phyloP scores from a whole-genome alignment of 2,329 filamentous ascomycete genomes.

The Trichoderma atroviride region DNA sequence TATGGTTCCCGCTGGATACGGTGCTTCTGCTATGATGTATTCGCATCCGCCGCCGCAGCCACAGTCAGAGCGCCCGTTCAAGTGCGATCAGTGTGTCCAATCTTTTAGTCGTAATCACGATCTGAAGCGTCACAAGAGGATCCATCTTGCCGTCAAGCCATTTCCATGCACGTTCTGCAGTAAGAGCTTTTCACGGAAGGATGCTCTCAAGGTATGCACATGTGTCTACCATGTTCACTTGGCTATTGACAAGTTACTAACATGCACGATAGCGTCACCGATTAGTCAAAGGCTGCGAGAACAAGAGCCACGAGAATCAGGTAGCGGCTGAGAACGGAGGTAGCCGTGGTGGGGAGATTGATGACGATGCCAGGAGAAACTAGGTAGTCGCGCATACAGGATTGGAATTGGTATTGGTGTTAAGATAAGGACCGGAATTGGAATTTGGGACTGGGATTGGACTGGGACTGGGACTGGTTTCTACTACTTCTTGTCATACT shows the following conservation, averaged over 20 bases:
- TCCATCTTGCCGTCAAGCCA: constrained; percentile 93
- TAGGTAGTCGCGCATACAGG: background rate
- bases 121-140: constrained; percentile 91
- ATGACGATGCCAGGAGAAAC: constrained; percentile 30
- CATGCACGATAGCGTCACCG: constrained; percentile 54
- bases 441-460: background rate
- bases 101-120: constrained; percentile 97
- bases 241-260: constrained; percentile 28
- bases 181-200: constrained; percentile 95
- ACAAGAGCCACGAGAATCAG: constrained; percentile 36
- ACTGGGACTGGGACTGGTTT: background rate
- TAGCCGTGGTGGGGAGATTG: constrained; percentile 31
- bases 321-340: constrained; percentile 30
- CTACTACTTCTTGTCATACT: background rate
- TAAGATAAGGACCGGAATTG: background rate
- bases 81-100: constrained; percentile 88
- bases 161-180: constrained; percentile 91
- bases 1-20: constrained; percentile 59
- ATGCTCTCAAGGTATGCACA: constrained; percentile 83
- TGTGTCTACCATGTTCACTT: background rate
- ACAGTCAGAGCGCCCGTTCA: constrained; percentile 82
- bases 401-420: background rate
- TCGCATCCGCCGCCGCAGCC: constrained; percentile 51
- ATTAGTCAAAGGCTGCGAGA: constrained; percentile 65
- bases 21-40: constrained; percentile 61